Evolutionary conservation across 441 rosid species (phyloP), one percentile per base, ranked within the genome.

Genomic region (Flueggea neowawraea): DNA sequence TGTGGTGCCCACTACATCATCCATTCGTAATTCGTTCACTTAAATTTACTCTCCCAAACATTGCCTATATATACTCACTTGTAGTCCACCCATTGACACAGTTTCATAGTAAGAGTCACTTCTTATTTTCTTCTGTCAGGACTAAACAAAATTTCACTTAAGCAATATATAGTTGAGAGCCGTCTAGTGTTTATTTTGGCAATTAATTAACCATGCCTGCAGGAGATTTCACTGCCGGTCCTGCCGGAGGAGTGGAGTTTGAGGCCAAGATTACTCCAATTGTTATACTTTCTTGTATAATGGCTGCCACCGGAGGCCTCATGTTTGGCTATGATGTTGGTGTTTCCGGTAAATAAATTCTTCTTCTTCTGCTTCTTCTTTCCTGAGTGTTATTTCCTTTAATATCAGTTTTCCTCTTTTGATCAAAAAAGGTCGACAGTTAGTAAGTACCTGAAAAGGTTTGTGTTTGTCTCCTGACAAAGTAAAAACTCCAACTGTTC

Each of bases 281-380:
- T 60, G 97, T 91, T 15, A 79, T 91, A 71, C 65, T 91, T 62
- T 82, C 96, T 22, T 91, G 96, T 67, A 81, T 91, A 73, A 81
- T 85, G 95, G 97, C 96, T 11, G 95, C 97, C 60, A 87, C 95
- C 4, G 97, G 97, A 0, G 97, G 97, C 3, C 95, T 91, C 74
- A 89, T 91, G 97, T 91, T 91, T 45, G 97, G 97, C 43, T 91
- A 91, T 48, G 97, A 91, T 54, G 81, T 89, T 31, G 97, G 97
- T 53, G 82, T 91, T 56, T 91, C 97, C 17, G 97, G 97, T 89
- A 74, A 58, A 31, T 49, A 55, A 41, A 6, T 50, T 31, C 36
- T 31, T 16, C 8, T 41, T 55, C 33, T 48, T 12, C n/a, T n/a
- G n/a, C n/a, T n/a, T n/a, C n/a, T n/a, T n/a, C n/a, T 10, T 49